Evolutionary conservation across 2,329 filamentous ascomycete species (phyloP), one percentile per base, ranked within the genome.

Genomic region (Diaporthe sp.): DNA sequence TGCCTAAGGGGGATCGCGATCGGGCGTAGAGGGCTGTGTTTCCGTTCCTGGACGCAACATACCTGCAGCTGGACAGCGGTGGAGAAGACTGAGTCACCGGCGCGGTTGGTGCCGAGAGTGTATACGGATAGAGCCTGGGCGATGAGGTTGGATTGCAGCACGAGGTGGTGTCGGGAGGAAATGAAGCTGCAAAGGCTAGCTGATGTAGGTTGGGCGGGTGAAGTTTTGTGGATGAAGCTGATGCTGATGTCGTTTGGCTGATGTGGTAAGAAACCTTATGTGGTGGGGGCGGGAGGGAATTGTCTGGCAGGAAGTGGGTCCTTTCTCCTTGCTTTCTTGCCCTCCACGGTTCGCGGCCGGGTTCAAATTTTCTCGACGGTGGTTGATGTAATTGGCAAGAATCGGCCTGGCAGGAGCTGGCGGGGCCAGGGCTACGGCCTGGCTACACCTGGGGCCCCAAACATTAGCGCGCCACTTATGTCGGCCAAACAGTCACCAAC

Each of bases 21-120:
- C 65, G 49, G 61, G 61, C 28, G 61, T 42, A 67, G 65, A 70
- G 65, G 65, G 28, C n/a, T 28, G 65, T 70, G 49, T 55, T 55
- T 31, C 65, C 34, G 49, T 53, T 42, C 65, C 49, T 55, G 65
- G 65, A 70, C 22, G 34, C n/a, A 39, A 70, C 65, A n/a, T 70
- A 70, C 65, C 65, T 70, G 65, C 65, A 70, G 49, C 65, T 70
- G 65, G 13, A 70, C 65, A 55, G 65, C 65, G 65, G 49, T 70
- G 65, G 65, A 49, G 15, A 31, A 53, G n/a, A 39, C n/a, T 70
- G 65, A 70, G 49, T 70, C 65, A 70, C 65, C 47, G 65, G 65
- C 34, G 65, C 49, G 49, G 17, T 42, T 55, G 49, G 9, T 70
- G 34, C 65, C 65, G 49, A 55, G 49, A 22, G 3, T 39, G 34